phyloP scores from a whole-genome alignment of 2,329 filamentous ascomycete genomes.

The Acephala macrosclerotiorum region DNA sequence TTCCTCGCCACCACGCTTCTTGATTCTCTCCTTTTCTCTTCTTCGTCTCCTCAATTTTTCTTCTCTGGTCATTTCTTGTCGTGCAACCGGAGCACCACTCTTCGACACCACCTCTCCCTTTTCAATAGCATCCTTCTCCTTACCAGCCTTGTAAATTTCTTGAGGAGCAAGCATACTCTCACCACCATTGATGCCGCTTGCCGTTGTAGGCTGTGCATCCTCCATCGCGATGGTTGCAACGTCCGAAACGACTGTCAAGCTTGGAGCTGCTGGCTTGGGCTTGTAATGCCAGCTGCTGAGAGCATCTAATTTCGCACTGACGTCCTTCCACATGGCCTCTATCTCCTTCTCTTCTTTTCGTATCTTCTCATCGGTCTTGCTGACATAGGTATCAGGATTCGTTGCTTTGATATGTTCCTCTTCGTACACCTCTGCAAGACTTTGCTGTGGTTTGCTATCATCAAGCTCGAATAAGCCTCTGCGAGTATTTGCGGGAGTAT shows the following conservation, averaged over 20 bases:
- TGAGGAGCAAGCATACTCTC: constrained; percentile 87
- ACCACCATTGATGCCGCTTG: constrained; percentile 72
- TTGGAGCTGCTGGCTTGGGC: constrained; percentile 83
- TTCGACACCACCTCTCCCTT: constrained; percentile 79
- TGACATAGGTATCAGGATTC: constrained; percentile 81
- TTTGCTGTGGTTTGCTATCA: constrained; percentile 85
- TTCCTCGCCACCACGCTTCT: constrained; percentile 67
- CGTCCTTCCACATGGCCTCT: constrained; percentile 80
- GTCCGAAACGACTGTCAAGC: constrained; percentile 86
- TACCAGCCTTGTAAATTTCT: constrained; percentile 87
- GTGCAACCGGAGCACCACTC: constrained; percentile 78
- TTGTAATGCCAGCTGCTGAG: constrained; percentile 96
- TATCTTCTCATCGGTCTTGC: constrained; percentile 82
- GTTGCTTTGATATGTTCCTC: constrained; percentile 83
- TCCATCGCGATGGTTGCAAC: constrained; percentile 94
- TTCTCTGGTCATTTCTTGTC: constrained; percentile 87
- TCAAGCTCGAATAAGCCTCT: constrained; percentile 77
- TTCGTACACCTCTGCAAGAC: constrained; percentile 92
- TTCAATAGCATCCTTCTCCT: constrained; percentile 60
- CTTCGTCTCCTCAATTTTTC: constrained; percentile 80
- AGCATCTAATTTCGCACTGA: constrained; percentile 82
- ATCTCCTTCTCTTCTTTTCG: constrained; percentile 86
- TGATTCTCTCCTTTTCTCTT: constrained; percentile 84
- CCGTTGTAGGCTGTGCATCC: constrained; percentile 87
- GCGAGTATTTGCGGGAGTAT: constrained; percentile 64